These are phyloP conservation scores for Pichia pseudocactophila DNA, from an alignment of 805 yeast species.

Conservation along the genomic window DNA sequence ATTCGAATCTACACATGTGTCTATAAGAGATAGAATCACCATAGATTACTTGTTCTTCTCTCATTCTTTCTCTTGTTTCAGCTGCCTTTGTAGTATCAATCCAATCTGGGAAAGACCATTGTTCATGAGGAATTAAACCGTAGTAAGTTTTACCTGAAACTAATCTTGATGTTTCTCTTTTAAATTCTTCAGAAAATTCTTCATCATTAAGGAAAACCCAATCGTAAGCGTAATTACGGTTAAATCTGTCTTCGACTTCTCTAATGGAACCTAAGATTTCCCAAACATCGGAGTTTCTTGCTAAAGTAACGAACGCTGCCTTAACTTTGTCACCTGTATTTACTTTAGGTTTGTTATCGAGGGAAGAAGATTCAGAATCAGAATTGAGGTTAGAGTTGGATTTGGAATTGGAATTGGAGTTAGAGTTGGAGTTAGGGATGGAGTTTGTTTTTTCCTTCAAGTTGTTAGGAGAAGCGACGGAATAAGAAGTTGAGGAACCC, in stretches of 20 bases:
- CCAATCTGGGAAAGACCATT: conserved; percentile 84
- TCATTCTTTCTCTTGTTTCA: conserved; percentile 44
- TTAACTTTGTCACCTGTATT: conserved; percentile 35
- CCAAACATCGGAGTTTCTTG: conserved; percentile 66
- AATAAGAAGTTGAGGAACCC: conserved; percentile 33
- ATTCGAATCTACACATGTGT: conserved; percentile 89
- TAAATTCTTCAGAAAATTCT: conserved; percentile 76
- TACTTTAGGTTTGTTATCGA: conserved; percentile 1
- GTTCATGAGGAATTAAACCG: conserved; percentile 73
- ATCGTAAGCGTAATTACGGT: conserved; percentile 71
- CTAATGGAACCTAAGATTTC: conserved; percentile 56
- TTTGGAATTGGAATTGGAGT: background rate
- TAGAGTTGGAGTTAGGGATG: background rate
- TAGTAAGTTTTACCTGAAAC: conserved; percentile 71
- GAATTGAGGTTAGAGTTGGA: background rate
- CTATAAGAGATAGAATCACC: conserved; percentile 65
- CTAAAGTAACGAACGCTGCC: conserved; percentile 77
- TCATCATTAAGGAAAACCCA: conserved; percentile 95
- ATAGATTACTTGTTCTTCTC: conserved; percentile 43
- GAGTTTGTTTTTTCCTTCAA: background rate
- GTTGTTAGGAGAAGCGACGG: conserved; percentile 6
- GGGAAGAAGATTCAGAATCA: conserved; percentile 7
- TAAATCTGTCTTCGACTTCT: conserved; percentile 84
- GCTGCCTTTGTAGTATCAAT: conserved; percentile 66
- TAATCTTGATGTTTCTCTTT: conserved; percentile 51